Evolutionary conservation across 192 early-diverging fungal genomes (phyloP).

Genomic region (Coemansia sp.): DNA sequence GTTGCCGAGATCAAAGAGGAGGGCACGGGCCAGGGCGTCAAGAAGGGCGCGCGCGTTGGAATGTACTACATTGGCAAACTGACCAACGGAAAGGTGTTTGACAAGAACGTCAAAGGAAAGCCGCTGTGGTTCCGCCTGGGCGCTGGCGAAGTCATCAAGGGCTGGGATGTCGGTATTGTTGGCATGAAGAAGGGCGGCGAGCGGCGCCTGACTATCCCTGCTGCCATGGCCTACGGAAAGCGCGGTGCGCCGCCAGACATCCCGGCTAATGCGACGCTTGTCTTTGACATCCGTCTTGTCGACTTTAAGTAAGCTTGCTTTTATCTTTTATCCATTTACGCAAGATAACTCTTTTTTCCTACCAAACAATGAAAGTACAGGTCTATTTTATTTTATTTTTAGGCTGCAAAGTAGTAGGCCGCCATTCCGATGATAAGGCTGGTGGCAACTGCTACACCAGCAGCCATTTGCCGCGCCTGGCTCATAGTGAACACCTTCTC

Average conservation of each 20-base stretch:
- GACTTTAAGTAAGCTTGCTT: slow-evolving; percentile 57
- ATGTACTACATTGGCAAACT: slow-evolving; percentile 97
- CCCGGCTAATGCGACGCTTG: slow-evolving; percentile 82
- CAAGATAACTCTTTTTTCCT: background rate
- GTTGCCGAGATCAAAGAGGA: slow-evolving; percentile 77
- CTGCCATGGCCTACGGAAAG: slow-evolving; percentile 67
- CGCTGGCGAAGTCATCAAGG: slow-evolving; percentile 91
- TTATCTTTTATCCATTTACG: background rate
- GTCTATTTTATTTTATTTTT: background rate
- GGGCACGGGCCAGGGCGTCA: slow-evolving; percentile 66
- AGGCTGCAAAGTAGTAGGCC: slow-evolving; percentile 8
- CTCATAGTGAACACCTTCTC: slow-evolving; percentile 9
- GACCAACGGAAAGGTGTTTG: slow-evolving; percentile 92
- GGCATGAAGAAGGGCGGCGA: slow-evolving; percentile 94
- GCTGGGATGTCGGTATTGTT: slow-evolving; percentile 88
- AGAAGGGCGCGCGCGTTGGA: slow-evolving; percentile 64
- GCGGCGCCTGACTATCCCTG: slow-evolving; percentile 89
- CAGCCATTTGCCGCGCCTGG: slow-evolving; percentile 3
- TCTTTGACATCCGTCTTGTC: slow-evolving; percentile 90
- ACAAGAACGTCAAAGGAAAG: slow-evolving; percentile 88
- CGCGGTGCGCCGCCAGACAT: slow-evolving; percentile 96
- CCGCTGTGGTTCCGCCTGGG: slow-evolving; percentile 91
- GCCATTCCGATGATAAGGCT: slow-evolving; percentile 4
- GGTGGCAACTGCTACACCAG: background rate
- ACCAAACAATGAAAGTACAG: too few relatives aligned